Percentiles rank a stretch among this genome's conserved stretches.
These are phyloP conservation scores for Fusarium camptoceras DNA, from an alignment of 2,329 filamentous ascomycete species.

Conservation along the genomic window DNA sequence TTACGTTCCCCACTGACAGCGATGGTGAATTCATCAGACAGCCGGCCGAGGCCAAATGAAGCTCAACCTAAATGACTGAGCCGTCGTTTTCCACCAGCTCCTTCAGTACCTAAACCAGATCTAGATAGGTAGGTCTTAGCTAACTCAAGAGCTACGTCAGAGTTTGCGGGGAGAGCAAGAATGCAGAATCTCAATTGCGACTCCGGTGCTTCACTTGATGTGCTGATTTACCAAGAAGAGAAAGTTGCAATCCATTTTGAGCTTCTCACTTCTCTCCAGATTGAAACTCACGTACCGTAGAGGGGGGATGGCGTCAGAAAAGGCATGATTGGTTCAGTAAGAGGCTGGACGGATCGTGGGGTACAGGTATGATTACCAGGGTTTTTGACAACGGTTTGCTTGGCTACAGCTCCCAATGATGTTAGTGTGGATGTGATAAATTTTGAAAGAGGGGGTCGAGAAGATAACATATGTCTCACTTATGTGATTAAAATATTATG, in stretches of 20 bases:
- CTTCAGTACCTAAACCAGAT: slow-evolving; percentile 10
- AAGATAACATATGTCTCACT: slow-evolving; percentile 8
- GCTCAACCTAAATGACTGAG: slow-evolving; percentile 12
- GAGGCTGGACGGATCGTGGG: slow-evolving; percentile 19
- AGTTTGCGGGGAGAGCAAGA: background rate
- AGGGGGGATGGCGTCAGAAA: slow-evolving; percentile 11
- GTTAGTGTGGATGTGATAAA: background rate
- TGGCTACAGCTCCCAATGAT: background rate
- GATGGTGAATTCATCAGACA: slow-evolving; percentile 20
- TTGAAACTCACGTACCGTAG: slow-evolving; percentile 1
- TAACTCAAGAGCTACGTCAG: slow-evolving; percentile 14
- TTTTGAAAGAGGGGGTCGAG: background rate
- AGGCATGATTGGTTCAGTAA: slow-evolving; percentile 15
- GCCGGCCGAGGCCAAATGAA: slow-evolving; percentile 13
- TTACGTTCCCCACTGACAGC: slow-evolving; percentile 22
- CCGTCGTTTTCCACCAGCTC: slow-evolving; percentile 31
- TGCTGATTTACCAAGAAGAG: background rate
- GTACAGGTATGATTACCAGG: slow-evolving; percentile 17
- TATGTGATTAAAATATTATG: background rate
- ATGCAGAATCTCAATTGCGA: background rate
- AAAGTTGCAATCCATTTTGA: background rate
- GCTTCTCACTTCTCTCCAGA: background rate
- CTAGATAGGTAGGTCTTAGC: slow-evolving; percentile 10
- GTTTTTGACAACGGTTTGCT: slow-evolving; percentile 10
- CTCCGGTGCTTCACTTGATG: slow-evolving; percentile 11